phyloP scores from a whole-genome alignment of 1,139 yeast genomes.

The Hemisphaericaspora subhashii region DNA sequence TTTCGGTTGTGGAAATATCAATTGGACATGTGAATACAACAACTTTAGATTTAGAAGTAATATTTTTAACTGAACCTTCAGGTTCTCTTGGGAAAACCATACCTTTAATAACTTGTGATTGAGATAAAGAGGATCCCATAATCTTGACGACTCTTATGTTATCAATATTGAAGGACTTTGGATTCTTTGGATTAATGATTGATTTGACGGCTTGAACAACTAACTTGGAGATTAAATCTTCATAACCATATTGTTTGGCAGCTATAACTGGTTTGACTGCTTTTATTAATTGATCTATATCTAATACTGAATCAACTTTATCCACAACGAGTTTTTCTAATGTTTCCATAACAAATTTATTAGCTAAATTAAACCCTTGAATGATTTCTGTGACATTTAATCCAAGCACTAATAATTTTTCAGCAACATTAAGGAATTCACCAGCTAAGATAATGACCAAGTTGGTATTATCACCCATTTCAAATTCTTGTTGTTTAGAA shows the following conservation, averaged over 20 bases:
- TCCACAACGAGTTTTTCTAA: constrained; percentile 68
- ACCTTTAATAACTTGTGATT: constrained; percentile 84
- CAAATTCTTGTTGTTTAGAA: constrained; percentile 92
- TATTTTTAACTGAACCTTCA: constrained; percentile 78
- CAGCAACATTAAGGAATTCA: constrained; percentile 80
- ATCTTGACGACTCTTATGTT: constrained; percentile 92
- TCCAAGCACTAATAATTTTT: constrained; percentile 80
- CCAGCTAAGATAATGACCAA: constrained; percentile 73
- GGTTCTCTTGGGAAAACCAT: constrained; percentile 99
- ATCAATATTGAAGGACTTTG: constrained; percentile 77
- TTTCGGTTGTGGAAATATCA: constrained; percentile 92
- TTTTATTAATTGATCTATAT: constrained; percentile 61
- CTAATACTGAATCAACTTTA: constrained; percentile 56
- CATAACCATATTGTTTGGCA: constrained; percentile 91
- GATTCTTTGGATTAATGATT: constrained; percentile 67
- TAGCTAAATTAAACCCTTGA: constrained; percentile 86
- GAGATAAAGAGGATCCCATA: constrained; percentile 82
- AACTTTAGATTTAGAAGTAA: constrained; percentile 67
- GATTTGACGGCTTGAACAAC: constrained; percentile 86
- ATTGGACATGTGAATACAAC: constrained; percentile 93
- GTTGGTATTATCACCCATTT: constrained; percentile 56
- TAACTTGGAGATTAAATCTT: constrained; percentile 70
- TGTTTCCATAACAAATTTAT: constrained; percentile 66
- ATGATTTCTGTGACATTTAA: constrained; percentile 85
- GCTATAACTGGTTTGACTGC: constrained; percentile 86